A percentile compares a stretch with the other conserved stretches of the same genome.
phyloP scores from a whole-genome alignment of 2,329 filamentous ascomycete genomes.

The Alternaria burnsii region DNA sequence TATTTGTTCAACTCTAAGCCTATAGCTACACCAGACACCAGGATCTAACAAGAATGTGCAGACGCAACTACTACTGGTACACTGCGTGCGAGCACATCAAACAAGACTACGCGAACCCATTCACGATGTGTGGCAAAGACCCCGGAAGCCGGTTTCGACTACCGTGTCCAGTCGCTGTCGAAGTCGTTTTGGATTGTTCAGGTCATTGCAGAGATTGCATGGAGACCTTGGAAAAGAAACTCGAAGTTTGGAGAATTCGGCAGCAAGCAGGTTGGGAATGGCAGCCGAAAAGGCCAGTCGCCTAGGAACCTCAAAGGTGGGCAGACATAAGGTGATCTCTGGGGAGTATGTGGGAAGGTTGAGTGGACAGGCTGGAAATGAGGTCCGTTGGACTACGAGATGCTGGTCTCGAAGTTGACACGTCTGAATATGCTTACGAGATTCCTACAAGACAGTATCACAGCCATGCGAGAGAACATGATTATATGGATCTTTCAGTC shows the following conservation, averaged over 20 bases:
- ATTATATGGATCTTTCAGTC: neutral
- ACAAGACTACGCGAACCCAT: neutral
- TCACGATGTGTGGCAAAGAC: neutral
- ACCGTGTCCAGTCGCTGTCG: neutral
- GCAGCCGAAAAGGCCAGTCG: neutral
- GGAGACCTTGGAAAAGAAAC: neutral
- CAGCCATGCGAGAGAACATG: neutral
- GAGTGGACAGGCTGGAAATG: neutral
- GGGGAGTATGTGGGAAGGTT: neutral
- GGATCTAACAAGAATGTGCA: conserved; percentile 1
- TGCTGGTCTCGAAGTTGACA: neutral
- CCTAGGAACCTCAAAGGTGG: neutral
- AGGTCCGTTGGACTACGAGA: neutral
- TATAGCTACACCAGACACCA: neutral
- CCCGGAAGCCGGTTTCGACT: neutral
- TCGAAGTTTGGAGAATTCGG: neutral
- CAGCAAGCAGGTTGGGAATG: conserved; percentile 3
- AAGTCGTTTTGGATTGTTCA: neutral
- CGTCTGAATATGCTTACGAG: neutral
- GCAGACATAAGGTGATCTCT: neutral
- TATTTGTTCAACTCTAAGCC: neutral
- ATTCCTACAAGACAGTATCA: neutral
- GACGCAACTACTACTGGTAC: conserved; percentile 1
- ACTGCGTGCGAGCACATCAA: neutral
- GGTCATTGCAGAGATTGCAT: neutral